These are phyloP conservation scores for Colletotrichum agaves DNA, from an alignment of 2,329 filamentous ascomycete genomes.

Conservation along the genomic window DNA sequence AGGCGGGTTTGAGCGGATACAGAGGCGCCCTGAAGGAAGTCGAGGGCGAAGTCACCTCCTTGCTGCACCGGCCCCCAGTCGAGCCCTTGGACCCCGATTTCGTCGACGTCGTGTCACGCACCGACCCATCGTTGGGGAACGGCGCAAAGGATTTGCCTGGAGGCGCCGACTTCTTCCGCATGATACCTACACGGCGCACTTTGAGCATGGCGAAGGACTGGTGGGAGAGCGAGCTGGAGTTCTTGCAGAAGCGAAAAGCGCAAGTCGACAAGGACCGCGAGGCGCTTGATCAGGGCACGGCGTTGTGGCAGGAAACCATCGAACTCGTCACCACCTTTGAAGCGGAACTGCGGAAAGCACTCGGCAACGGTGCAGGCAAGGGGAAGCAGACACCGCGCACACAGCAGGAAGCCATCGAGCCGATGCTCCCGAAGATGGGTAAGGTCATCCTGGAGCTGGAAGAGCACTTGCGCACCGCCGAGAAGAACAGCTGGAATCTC, in stretches of 20 bases:
- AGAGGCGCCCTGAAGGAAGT: conserved; percentile 73
- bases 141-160: conserved; percentile 45
- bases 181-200: conserved; percentile 74
- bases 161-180: conserved; percentile 63
- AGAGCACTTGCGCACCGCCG: conserved; percentile 63
- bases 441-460: conserved; percentile 66
- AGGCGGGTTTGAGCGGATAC: conserved; percentile 79
- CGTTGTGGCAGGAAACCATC: conserved; percentile 73
- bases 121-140: conserved; percentile 39
- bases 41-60: conserved; percentile 68
- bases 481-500: conserved; percentile 76
- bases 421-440: conserved; percentile 67
- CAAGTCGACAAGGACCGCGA: conserved; percentile 69
- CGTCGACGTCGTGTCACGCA: conserved; percentile 11
- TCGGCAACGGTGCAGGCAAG: conserved; percentile 52
- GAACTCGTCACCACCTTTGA: conserved; percentile 73
- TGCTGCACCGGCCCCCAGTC: conserved; percentile 69
- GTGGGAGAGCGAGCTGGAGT: conserved; percentile 72
- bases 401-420: conserved; percentile 52
- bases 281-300: conserved; percentile 74
- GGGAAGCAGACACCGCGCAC: conserved; percentile 46
- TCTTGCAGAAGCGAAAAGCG: conserved; percentile 64
- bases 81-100: conserved; percentile 58
- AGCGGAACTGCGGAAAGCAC: conserved; percentile 65
- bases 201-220: conserved; percentile 76